phyloP scores from a whole-genome alignment of 768 basidiomycete species.

The Lactarius sp. region DNA sequence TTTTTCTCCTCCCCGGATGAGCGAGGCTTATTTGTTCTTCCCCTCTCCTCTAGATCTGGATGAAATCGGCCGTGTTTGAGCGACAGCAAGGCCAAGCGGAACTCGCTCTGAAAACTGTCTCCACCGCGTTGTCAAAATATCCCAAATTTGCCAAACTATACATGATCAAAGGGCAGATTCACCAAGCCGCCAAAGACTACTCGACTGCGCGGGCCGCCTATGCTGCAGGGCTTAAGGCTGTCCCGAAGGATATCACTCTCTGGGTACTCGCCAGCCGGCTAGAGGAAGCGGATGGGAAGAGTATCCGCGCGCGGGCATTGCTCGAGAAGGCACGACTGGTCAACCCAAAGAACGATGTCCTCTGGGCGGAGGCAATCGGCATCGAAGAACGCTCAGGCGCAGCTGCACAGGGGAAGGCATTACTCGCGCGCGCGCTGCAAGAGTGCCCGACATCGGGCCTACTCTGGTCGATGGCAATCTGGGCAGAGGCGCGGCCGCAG shows the following conservation, averaged over 20 bases:
- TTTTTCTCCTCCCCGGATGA: not conserved
- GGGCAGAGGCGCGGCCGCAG: conserved; percentile 83
- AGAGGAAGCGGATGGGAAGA: conserved; percentile 87
- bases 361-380: conserved; percentile 89
- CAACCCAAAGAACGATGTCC: conserved; percentile 75
- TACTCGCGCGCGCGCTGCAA: conserved; percentile 77
- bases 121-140: conserved; percentile 76
- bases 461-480: conserved; percentile 89
- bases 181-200: conserved; percentile 55
- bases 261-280: conserved; percentile 89
- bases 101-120: conserved; percentile 69
- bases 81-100: conserved; percentile 77
- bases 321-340: conserved; percentile 86
- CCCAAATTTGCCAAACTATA: conserved; percentile 89
- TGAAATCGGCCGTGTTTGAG: conserved; percentile 97
- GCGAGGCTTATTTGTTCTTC: conserved; percentile 7
- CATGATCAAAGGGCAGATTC: conserved; percentile 96
- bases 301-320: conserved; percentile 87
- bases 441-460: conserved; percentile 88
- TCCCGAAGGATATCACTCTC: conserved; percentile 76
- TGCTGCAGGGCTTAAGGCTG: conserved; percentile 78
- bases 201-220: conserved; percentile 73
- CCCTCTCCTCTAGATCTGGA: conserved; percentile 81
- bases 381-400: conserved; percentile 89
- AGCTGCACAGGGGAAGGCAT: conserved; percentile 76